Evolutionary conservation across 2,329 filamentous ascomycete genomes (phyloP), one percentile per base, ranked within the genome.

Genomic region (Ceratocystiopsis minuta): DNA sequence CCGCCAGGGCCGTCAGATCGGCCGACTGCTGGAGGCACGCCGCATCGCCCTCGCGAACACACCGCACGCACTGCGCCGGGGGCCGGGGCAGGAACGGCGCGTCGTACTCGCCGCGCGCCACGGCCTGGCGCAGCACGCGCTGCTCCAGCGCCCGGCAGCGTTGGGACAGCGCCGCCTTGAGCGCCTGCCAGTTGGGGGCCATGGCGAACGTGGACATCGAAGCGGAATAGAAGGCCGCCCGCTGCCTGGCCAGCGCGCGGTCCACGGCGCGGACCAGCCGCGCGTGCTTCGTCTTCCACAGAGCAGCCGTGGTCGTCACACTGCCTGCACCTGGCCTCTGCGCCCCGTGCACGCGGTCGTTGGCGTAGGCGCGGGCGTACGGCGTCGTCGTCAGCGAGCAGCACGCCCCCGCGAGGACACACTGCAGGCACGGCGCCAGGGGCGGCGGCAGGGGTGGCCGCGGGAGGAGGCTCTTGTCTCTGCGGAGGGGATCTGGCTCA

Each of bases 371-470:
- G 16, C 20, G 39, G 0, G 43, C 41, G n/a, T 46, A 46, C 6
- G 44, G 46, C 16, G 3, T 16, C 9, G 38, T 39, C 14, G 47
- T 45, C 39, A 48, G 41, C 37, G 45, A 50, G 46, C 51, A 49
- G 41, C 43, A 40, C 18, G 44, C 17, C 6, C 44, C 43, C 6
- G 38, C 40, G 15, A 40, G 38, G 6, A 45, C 42, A 20, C 49
- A 51, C 40, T 45, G 49, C 32, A 51, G 42, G 37, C 49, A 51
- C 2, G 49, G 48, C 34, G 43, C 41, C 17, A 45, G 46, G 10
- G 44, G 46, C 14, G 31, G 17, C 18, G 46, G 47, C 34, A 18
- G 12, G 3, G 38, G 46, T 18, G 43, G 44, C 24, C 2, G 24
- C 7, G 4, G 24, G 24, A 6, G 24, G 4, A 2, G 4, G 7